Percentiles rank a stretch among this genome's conserved stretches.
Conservation (phyloP, 2,329 filamentous ascomycete species). For the Ophiocordyceps camponoti-floridani region DNA sequence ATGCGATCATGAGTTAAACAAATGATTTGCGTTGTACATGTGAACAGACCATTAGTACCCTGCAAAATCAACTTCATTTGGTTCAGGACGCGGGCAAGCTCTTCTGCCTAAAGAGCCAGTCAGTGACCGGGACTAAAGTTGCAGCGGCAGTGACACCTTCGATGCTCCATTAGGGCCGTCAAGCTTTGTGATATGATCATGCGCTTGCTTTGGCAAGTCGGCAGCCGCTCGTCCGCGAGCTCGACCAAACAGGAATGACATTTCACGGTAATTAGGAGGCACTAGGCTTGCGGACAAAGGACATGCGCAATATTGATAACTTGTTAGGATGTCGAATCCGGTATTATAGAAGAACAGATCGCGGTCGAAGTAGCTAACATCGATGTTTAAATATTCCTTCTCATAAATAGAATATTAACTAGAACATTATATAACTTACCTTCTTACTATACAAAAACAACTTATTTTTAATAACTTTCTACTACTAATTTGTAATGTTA, state of each 20-base stretch:
- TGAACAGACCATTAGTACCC: constrained; percentile 59
- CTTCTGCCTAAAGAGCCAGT: constrained; percentile 47
- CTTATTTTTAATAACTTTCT: too few relatives aligned
- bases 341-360: too few relatives aligned
- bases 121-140: constrained; percentile 1
- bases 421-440: too few relatives aligned
- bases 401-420: too few relatives aligned
- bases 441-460: too few relatives aligned
- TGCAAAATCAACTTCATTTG: constrained; percentile 91
- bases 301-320: too few relatives aligned
- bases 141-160: constrained; percentile 20
- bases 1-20: not conserved
- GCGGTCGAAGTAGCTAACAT: too few relatives aligned
- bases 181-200: constrained; percentile 33
- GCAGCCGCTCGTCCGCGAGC: constrained; percentile 30
- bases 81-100: constrained; percentile 65
- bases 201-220: constrained; percentile 37
- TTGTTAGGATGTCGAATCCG: too few relatives aligned
- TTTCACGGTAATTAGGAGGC: constrained; percentile 5
- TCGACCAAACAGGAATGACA: constrained; percentile 40
- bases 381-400: too few relatives aligned
- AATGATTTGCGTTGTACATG: constrained; percentile 9
- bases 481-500: too few relatives aligned
- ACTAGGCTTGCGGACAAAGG: too few relatives aligned
- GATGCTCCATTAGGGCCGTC: constrained; percentile 27